Evolutionary conservation across 345 rosid genomes (phyloP), one percentile per base, ranked within the genome.

Genomic region (Hirschfeldia incana): DNA sequence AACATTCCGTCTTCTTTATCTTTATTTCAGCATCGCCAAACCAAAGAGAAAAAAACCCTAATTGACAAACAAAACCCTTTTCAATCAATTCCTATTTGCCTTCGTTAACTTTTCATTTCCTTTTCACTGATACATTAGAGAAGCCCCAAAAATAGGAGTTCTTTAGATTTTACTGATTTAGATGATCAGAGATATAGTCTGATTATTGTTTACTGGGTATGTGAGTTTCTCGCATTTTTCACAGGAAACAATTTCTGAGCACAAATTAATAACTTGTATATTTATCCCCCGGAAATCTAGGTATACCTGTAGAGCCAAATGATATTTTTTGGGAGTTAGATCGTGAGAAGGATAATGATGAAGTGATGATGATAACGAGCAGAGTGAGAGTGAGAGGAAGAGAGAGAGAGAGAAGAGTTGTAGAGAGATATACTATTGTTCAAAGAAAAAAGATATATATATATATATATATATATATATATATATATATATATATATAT

Each of bases 221-320:
- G 34, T 64, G 26, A 66, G 37, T 75, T 42, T 29, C 65, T 36
- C 42, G 2, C 46, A 6, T 39, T 17, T 37, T 11, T 1, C 2
- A 30, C 8, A 26, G 34, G 27, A 46, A 51, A 51, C 15, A 65
- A 34, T 34, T 57, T 37, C 12, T 13, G n/a, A 15, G 63, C 68
- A 76, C 68, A 65, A 8, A 27, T 42, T 8, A 37, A 29, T 5
- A 63, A 34, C 34, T 27, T n/a, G 34, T 13, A 12, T 63, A 1
- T 73, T 17, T 16, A 53, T 77, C 83, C 87, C 84, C 88, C 88
- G 88, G 83, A 84, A 86, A 82, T 79, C 70, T 75, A 80, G 86
- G 63, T 81, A 79, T 2, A 36, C 33, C 63, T 34, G 28, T 44
- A 69, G 67, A 3, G 72, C 17, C 51, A 57, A 27, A 13, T 59